Base-by-base conservation (phyloP, 805 yeast genomes). In the Kluyveromyces starmeri region DNA sequence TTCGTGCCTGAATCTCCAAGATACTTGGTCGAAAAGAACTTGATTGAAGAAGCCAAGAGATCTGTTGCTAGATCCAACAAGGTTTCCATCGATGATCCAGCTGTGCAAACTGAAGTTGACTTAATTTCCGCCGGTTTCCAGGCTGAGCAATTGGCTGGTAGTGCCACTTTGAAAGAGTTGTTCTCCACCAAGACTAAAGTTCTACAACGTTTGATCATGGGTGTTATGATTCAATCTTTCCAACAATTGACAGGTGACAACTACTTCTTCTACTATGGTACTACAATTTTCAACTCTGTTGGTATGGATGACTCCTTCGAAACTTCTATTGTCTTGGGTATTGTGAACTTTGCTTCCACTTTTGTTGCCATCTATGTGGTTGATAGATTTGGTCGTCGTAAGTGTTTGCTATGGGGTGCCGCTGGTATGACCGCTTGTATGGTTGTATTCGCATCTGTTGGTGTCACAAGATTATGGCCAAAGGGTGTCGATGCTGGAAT, bases 1-100 rank as follows among this genome's bases (percentile, higher is more conserved):
- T 67, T 69, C 46, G 76, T 78, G 71, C 85, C 85, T 29, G 86
- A 79, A 63, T 76, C 84, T 15, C 83, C 85, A 46, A 67, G 85
- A 59, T 79, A 55, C 60, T 64, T 78, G 56, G 65, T 74, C 37
- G 76, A 73, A 58, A 60, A 59, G 39, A 67, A 65, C 36, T 68
- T 59, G 46, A 50, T 71, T 26, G 85, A 78, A 25, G 81, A 75
- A 39, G 85, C 84, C 36, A 73, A 67, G 55, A 51, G 49, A 19
- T 70, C 83, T 15, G 57, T 79, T 40, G 78, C 78, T 18, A 68
- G 55, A 44, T 68, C 76, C 34, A 78, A 77, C 66, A 75, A 70
- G 51, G 67, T 69, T 24, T 46, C 67, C 7, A 41, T 58, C n/a
- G 79, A 77, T 30, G 71, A 72, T 45, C 70, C 72, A 33, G 67